Evolutionary conservation across 2,329 filamentous ascomycete genomes (phyloP).

Genomic region (Penicillium sp.): DNA sequence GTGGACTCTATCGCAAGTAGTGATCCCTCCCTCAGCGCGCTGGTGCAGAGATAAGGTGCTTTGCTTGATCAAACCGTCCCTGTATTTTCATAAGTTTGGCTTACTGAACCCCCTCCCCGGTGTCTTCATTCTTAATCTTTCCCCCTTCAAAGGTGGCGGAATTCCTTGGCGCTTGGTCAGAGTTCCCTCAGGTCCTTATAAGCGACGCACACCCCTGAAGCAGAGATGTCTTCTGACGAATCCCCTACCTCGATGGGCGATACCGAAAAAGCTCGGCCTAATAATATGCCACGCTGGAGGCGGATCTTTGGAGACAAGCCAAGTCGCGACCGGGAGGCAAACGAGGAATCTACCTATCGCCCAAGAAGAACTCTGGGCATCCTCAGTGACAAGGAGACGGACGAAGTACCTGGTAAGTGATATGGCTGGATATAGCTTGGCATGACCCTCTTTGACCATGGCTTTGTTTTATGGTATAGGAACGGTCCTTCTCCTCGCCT

Average conservation of each 20-base stretch:
- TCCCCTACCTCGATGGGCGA: neutral
- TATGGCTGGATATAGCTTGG: neutral
- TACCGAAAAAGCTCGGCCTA: neutral
- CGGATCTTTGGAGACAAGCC: neutral
- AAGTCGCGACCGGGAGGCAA: neutral
- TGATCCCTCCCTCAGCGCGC: neutral
- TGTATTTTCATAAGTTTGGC: neutral
- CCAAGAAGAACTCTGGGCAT: slow-evolving; percentile 70
- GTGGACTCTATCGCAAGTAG: neutral
- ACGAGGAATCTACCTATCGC: slow-evolving; percentile 22
- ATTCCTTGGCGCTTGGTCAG: neutral
- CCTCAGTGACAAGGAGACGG: slow-evolving; percentile 74
- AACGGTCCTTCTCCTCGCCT: slow-evolving; percentile 61
- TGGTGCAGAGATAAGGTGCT: neutral
- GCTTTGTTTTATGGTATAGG: slow-evolving; percentile 38
- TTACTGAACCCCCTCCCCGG: neutral
- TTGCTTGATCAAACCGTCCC: neutral
- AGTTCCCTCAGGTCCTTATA: neutral
- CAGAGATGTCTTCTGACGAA: neutral
- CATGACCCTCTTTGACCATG: neutral
- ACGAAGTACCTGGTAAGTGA: slow-evolving; percentile 77
- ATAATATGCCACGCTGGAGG: neutral
- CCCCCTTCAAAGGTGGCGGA: neutral
- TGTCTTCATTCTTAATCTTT: neutral
- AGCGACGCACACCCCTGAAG: neutral